Conservation (phyloP, 345 rosid genomes). For the Aquilaria yunnanensis region DNA sequence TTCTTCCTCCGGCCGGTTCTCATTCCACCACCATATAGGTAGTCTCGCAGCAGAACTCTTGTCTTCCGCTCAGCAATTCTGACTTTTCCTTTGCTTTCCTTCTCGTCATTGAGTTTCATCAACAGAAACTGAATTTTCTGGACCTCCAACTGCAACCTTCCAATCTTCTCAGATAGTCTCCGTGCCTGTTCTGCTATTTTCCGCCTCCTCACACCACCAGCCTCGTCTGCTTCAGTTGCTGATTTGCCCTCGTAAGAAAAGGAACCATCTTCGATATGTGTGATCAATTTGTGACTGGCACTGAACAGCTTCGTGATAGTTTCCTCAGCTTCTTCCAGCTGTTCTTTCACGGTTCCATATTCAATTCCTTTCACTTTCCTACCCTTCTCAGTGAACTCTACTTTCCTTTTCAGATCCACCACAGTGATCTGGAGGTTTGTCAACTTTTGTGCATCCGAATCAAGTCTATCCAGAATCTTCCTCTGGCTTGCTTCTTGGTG, state of each 20-base stretch:
- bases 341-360: conserved; percentile 59
- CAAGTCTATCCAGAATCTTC: conserved; percentile 82
- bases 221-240: conserved; percentile 36
- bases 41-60: conserved; percentile 75
- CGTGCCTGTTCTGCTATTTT: conserved; percentile 69
- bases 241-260: conserved; percentile 35
- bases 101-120: conserved; percentile 61
- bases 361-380: conserved; percentile 62
- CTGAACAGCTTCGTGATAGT: conserved; percentile 55
- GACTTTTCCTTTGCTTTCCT: conserved; percentile 43
- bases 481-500: conserved; percentile 47
- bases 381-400: conserved; percentile 53
- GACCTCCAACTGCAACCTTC: conserved; percentile 83
- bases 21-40: conserved; percentile 60
- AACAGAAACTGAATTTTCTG: conserved; percentile 79
- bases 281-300: conserved; percentile 46
- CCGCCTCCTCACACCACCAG: conserved; percentile 34
- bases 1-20: conserved; percentile 40
- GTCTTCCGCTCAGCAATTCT: conserved; percentile 40
- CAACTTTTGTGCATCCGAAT: conserved; percentile 84
- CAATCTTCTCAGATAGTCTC: conserved; percentile 79
- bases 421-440: conserved; percentile 71
- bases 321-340: conserved; percentile 75
- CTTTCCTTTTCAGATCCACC: conserved; percentile 73
- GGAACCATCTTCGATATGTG: conserved; percentile 43